These are phyloP conservation scores for Podila epicladia DNA, from an alignment of 192 early-diverging fungal species.

Conservation along the genomic window DNA sequence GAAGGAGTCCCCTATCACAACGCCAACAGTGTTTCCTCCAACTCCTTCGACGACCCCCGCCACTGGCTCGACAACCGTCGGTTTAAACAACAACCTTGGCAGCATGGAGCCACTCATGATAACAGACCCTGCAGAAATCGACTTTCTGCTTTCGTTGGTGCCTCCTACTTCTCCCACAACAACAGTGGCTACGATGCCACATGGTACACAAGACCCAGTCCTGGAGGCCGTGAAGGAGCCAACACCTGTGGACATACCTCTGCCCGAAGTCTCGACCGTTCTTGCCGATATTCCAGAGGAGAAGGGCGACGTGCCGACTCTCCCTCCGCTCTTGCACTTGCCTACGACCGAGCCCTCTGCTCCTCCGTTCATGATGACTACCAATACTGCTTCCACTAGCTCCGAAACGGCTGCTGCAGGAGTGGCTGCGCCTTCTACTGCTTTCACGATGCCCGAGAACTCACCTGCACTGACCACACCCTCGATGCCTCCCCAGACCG, in stretches of 20 bases:
- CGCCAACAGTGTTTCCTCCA: background rate
- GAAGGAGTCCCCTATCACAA: background rate
- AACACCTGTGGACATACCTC: background rate
- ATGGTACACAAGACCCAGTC: background rate
- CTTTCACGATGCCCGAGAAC: too few relatives aligned
- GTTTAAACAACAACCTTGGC: background rate
- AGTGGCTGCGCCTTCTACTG: too few relatives aligned
- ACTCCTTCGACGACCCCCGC: background rate
- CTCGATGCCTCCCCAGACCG: background rate
- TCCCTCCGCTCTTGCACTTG: too few relatives aligned
- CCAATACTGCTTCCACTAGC: too few relatives aligned
- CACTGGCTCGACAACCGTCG: background rate
- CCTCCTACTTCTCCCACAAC: background rate
- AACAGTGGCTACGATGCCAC: background rate
- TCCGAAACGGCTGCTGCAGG: too few relatives aligned
- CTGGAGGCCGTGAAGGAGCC: background rate
- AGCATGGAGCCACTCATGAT: background rate
- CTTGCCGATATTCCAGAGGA: background rate
- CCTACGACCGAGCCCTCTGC: too few relatives aligned
- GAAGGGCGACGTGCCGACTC: too few relatives aligned
- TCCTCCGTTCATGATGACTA: too few relatives aligned
- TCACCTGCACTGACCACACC: too few relatives aligned
- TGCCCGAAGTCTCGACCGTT: background rate
- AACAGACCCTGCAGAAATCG: background rate
- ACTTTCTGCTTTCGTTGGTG: background rate